These are phyloP conservation scores for Chimonanthus salicifolius DNA, from an alignment of 164 flowering plant genomes.

Conservation along the genomic window DNA sequence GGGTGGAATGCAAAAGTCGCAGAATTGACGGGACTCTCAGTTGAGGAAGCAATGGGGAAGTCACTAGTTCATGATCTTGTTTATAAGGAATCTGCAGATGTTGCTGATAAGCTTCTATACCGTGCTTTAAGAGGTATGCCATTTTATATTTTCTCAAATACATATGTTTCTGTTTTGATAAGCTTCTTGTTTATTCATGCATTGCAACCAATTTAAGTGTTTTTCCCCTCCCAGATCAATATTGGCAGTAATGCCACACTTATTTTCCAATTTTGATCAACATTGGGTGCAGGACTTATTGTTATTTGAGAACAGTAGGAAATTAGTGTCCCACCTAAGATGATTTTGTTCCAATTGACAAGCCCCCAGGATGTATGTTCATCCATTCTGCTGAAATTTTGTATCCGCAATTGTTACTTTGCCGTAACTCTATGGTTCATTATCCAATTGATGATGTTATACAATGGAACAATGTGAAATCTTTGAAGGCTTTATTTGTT, in stretches of 20 bases:
- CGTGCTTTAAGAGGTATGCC: conserved; percentile 65
- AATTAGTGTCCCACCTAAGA: not conserved
- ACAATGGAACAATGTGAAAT: not conserved
- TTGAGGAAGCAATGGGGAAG: conserved; percentile 92
- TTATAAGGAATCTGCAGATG: conserved; percentile 52
- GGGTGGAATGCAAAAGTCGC: conserved; percentile 98
- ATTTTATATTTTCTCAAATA: not conserved
- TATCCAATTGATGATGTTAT: not conserved
- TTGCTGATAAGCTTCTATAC: conserved; percentile 53
- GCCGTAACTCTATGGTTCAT: not conserved
- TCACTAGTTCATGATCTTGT: conserved; percentile 78
- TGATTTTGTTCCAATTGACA: not conserved
- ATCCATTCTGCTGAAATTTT: too few relatives aligned
- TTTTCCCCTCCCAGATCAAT: not conserved
- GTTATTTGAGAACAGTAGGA: not conserved
- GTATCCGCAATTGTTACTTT: too few relatives aligned
- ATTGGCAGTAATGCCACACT: not conserved
- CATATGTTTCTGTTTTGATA: not conserved
- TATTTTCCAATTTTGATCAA: not conserved
- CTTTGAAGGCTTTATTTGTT: not conserved
- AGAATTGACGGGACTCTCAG: conserved; percentile 86
- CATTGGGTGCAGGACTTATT: not conserved
- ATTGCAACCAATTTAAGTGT: not conserved
- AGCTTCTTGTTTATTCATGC: not conserved
- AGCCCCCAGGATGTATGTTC: not conserved